A percentile compares a stretch with the other conserved stretches of the same genome.
Conservation (phyloP, 768 basidiomycete species). For the Udeniomyces megalosporus region DNA sequence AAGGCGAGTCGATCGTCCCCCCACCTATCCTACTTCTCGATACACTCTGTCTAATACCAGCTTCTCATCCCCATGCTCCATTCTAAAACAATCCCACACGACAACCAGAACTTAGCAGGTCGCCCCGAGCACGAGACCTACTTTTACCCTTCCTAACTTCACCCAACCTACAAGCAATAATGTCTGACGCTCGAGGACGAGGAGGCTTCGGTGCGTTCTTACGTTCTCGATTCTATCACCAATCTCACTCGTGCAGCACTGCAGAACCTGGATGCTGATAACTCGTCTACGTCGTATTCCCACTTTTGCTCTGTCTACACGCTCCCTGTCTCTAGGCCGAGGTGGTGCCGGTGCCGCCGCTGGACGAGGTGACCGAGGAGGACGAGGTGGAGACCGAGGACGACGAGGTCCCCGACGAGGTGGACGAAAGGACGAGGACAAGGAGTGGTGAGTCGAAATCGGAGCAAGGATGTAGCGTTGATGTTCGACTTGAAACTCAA, state of each 20-base stretch:
- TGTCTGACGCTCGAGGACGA: constrained; percentile 34
- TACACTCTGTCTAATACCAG: background rate
- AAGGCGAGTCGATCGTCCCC: background rate
- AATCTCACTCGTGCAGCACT: too few species aligned
- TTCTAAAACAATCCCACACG: background rate
- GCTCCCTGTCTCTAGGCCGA: constrained; percentile 9
- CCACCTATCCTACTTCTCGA: background rate
- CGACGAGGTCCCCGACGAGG: constrained; percentile 78
- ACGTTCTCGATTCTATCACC: constrained; percentile 48
- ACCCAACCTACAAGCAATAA: constrained; percentile 17
- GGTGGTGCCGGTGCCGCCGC: constrained; percentile 12
- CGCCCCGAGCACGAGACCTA: constrained; percentile 15
- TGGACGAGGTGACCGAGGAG: constrained; percentile 37
- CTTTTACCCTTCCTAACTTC: background rate
- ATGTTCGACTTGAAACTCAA: too few species aligned
- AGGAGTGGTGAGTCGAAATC: constrained; percentile 68
- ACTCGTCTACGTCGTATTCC: too few species aligned
- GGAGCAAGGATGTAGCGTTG: background rate
- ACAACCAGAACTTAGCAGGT: background rate
- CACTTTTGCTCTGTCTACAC: background rate
- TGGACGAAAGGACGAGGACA: constrained; percentile 98
- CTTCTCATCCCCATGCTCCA: background rate
- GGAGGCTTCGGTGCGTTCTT: constrained; percentile 45
- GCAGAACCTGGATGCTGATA: too few species aligned
- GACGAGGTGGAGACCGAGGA: constrained; percentile 37